Evolutionary conservation across 306 rosid genomes (phyloP), one percentile per base, ranked within the genome.

Genomic region (Prunus mongolica): DNA sequence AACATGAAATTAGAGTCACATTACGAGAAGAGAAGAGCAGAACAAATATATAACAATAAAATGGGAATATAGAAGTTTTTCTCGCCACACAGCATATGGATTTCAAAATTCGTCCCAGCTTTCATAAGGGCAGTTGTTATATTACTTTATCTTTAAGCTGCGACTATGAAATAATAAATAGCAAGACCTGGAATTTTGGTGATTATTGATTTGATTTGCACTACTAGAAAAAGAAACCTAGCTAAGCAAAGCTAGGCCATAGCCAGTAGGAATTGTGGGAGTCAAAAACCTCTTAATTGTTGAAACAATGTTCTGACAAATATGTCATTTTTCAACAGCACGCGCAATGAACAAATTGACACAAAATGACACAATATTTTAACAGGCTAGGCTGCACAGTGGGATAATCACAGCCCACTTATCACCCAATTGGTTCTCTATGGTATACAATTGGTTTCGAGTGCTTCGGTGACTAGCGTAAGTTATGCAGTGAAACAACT

Each of bases 241-340:
- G 19, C 16, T 3, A 49, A 15, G 54, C 16, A 12, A 12, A 19
- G 60, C 63, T 66, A 57, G 68, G 78, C 87, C 87, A 67, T 51
- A 32, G 38, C 38, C 5, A 50, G 85, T 14, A 38, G 65, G 20
- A 12, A 16, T 38, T 76, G 66, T 4, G 28, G 22, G 76, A 79
- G 90, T 89, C 87, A 87, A 91, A 76, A 67, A 61, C 32, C 71
- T 65, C 62, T 79, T 82, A 75, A 79, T 87, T 81, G 70, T 79
- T 70, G 45, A 12, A 79, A 67, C 78, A 67, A 83, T 74, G 66
- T 74, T 81, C 87, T 89, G 93, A 82, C 93, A 89, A 44, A 61
- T 28, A 52, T 79, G 93, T 85, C 86, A 87, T 85, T 83, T 67
- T 85, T 87, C 82, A 83, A 62, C 15, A 74, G 88, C 93, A 91